Percentiles rank a stretch among this genome's conserved stretches.
Evolutionary conservation across 2,329 filamentous ascomycete genomes (phyloP).

Genomic region (Cordyceps cicadae): DNA sequence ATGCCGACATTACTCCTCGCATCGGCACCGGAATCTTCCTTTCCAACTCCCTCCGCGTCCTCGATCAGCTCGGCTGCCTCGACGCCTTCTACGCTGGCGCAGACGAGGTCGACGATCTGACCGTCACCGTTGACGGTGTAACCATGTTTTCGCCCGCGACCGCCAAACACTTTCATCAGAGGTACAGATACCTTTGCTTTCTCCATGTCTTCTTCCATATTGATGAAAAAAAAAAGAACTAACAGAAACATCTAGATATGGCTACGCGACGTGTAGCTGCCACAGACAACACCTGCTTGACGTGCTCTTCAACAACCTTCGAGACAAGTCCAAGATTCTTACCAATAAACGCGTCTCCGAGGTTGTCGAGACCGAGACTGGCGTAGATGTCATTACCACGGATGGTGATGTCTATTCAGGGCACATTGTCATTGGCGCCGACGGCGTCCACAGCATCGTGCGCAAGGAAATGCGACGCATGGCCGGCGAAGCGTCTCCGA

Average conservation of each 20-base stretch:
- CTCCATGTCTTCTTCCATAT: neutral
- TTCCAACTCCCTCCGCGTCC: slow-evolving; percentile 34
- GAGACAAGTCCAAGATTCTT: slow-evolving; percentile 18
- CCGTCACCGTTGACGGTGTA: neutral
- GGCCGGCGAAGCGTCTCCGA: slow-evolving; percentile 17
- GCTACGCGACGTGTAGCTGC: slow-evolving; percentile 5
- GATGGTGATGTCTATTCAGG: slow-evolving; percentile 17
- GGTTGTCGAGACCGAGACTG: slow-evolving; percentile 13
- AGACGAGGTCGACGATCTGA: neutral
- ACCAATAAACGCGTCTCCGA: slow-evolving; percentile 11
- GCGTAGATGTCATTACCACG: neutral
- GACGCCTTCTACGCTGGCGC: slow-evolving; percentile 12
- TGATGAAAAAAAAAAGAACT: no score
- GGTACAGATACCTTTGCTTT: neutral
- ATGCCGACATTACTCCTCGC: slow-evolving; percentile 32
- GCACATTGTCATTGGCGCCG: slow-evolving; percentile 29
- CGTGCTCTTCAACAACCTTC: slow-evolving; percentile 24
- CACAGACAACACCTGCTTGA: slow-evolving; percentile 26
- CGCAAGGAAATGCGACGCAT: slow-evolving; percentile 22
- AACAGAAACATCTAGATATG: neutral
- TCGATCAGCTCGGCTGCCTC: slow-evolving; percentile 38
- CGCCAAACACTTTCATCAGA: neutral
- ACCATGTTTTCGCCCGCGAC: neutral
- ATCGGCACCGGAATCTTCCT: slow-evolving; percentile 41
- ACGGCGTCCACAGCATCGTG: slow-evolving; percentile 31